Percentiles rank a stretch among this genome's conserved stretches.
Evolutionary conservation across 1,139 yeast species (phyloP).

Genomic region (Pneumocystis murina): DNA sequence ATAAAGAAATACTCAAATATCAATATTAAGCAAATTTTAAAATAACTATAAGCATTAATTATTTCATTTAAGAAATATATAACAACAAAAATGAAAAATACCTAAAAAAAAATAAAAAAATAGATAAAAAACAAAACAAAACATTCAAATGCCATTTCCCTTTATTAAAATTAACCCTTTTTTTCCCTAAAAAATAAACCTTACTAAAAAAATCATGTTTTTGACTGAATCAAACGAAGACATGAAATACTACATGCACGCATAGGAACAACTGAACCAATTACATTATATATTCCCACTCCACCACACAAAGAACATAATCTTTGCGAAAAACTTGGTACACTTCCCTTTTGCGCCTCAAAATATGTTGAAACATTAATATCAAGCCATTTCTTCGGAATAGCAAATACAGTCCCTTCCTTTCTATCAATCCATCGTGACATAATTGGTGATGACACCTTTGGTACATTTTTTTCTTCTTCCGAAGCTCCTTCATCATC

Average conservation of each 20-base stretch:
- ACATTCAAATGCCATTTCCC: too few relatives aligned
- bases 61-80: too few relatives aligned
- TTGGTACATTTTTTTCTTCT: background rate
- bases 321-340: background rate
- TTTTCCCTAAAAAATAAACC: background rate
- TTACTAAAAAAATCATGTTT: background rate
- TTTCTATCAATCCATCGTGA: constrained; percentile 1
- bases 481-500: background rate
- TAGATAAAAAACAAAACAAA: too few relatives aligned
- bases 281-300: background rate
- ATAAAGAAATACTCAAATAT: too few relatives aligned
- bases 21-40: too few relatives aligned
- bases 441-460: background rate
- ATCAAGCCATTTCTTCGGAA: background rate
- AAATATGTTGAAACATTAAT: background rate
- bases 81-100: too few relatives aligned
- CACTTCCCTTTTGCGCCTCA: background rate
- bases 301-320: background rate
- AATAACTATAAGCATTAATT: too few relatives aligned
- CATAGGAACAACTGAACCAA: background rate
- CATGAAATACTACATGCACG: background rate
- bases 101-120: too few relatives aligned
- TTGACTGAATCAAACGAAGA: background rate
- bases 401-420: background rate
- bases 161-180: background rate